Evolutionary conservation across 805 yeast species (phyloP), one percentile per base, ranked within the genome.

Genomic region (Metschnikowia baotianmanensis): DNA sequence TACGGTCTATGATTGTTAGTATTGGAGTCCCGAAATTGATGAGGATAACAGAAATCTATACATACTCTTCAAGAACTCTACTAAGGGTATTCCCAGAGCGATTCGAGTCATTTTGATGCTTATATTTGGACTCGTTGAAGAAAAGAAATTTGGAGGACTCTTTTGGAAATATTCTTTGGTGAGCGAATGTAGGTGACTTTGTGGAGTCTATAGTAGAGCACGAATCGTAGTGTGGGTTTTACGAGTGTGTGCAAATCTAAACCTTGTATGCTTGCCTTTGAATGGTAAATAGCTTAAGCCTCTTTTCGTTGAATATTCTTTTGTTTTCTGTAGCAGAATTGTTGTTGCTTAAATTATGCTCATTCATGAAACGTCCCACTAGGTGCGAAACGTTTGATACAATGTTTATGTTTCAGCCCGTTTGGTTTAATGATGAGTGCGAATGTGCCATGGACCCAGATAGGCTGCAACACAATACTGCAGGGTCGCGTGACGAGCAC

Each of bases 1-100:
- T 85, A 42, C 95, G 80, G 46, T 67, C 73, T 69, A 46, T 34
- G 20, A 6, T 8, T 21, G 68, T 62, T 60, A 63, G 65, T 62
- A 51, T 19, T 5, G 5, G 29, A 13, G 4, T 7, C n/a, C 15
- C 6, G 13, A 33, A 12, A 10, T 8, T 22, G 17, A 9, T 9
- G 26, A 20, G 10, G 18, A 32, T 17, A 13, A n/a, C 6, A 23
- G 26, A 16, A 24, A 18, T 7, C 16, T 19, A 12, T 43, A 68
- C 74, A 46, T 62, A 68, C 73, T 67, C 48, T 66, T 67, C 45
- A 69, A 61, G 51, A 69, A 69, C 59, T 69, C 74, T 18, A 69
- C 59, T 41, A 68, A 55, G 26, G 72, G 71, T n/a, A 67, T 53
- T 10, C 41, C 41, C 51, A 43, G 38, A 18, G 38, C 30, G 4